Conservation (phyloP, 768 basidiomycete species). For the Candolleomyces efflorescens region DNA sequence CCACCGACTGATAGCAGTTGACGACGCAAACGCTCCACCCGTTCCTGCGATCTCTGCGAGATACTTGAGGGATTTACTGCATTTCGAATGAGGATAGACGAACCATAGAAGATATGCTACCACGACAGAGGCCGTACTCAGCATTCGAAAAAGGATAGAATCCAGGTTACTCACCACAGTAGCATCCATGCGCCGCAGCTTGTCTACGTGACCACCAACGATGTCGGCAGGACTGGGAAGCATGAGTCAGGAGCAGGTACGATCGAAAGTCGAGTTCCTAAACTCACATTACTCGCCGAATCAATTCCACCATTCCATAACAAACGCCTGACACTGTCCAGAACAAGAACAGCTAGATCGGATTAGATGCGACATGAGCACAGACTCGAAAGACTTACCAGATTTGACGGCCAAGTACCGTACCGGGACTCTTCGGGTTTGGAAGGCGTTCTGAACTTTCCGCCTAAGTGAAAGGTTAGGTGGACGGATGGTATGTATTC, state of each 20-base stretch:
- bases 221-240: constrained; percentile 22
- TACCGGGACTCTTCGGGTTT: constrained; percentile 15
- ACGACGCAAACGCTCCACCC: constrained; percentile 24
- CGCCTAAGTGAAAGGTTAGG: constrained; percentile 12
- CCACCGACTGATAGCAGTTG: constrained; percentile 24
- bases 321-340: constrained; percentile 29
- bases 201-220: constrained; percentile 27
- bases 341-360: constrained; percentile 25
- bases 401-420: constrained; percentile 25
- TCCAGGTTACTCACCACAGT: constrained; percentile 16
- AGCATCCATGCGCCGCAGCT: constrained; percentile 30
- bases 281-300: constrained; percentile 25
- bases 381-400: constrained; percentile 12
- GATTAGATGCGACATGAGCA: neutral
- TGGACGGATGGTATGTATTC: neutral
- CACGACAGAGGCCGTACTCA: no score
- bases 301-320: constrained; percentile 31
- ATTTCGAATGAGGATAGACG: neutral
- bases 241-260: no score
- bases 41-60: constrained; percentile 25
- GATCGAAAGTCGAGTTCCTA: no score
- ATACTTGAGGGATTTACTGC: neutral
- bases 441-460: constrained; percentile 20
- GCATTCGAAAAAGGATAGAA: neutral
- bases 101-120: constrained; percentile 27